Percentiles rank a stretch among this genome's conserved stretches.
Evolutionary conservation across 2,329 filamentous ascomycete species (phyloP).

Genomic region (Venturiaceae sp.): DNA sequence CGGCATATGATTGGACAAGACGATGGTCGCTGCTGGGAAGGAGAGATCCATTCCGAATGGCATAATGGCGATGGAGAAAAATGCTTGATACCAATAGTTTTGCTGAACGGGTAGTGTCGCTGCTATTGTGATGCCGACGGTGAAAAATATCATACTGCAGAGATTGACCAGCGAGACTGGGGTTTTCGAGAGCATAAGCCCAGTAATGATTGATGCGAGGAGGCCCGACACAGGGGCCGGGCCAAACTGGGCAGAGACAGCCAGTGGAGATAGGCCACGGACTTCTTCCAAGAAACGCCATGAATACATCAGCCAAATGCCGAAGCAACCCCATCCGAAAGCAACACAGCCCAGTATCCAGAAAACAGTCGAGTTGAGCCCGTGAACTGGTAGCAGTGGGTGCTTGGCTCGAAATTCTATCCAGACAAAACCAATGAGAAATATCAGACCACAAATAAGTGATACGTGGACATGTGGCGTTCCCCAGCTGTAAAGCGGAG

Average conservation of each 20-base stretch:
- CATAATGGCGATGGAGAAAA: conserved; percentile 19
- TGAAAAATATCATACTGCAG: neutral
- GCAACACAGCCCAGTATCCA: neutral
- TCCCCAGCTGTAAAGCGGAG: neutral
- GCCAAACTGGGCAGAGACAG: neutral
- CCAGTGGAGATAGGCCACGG: neutral
- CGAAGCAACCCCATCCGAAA: neutral
- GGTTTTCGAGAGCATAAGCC: neutral
- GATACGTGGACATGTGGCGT: neutral
- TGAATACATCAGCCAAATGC: neutral
- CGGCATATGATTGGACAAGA: neutral
- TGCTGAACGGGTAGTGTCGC: neutral
- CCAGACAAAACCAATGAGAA: neutral
- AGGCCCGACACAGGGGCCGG: neutral
- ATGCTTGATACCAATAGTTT: neutral
- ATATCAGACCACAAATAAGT: neutral
- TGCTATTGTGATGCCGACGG: neutral
- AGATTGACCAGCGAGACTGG: neutral
- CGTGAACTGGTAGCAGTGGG: neutral
- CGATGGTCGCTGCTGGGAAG: conserved; percentile 8
- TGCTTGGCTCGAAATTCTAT: neutral
- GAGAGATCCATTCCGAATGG: conserved; percentile 24
- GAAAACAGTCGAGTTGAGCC: neutral
- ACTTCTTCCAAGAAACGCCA: neutral
- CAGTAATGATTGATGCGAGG: neutral